These are phyloP conservation scores for Paramecium pentaurelia DNA, from an alignment of 73 alveolate species.

Conservation along the genomic window DNA sequence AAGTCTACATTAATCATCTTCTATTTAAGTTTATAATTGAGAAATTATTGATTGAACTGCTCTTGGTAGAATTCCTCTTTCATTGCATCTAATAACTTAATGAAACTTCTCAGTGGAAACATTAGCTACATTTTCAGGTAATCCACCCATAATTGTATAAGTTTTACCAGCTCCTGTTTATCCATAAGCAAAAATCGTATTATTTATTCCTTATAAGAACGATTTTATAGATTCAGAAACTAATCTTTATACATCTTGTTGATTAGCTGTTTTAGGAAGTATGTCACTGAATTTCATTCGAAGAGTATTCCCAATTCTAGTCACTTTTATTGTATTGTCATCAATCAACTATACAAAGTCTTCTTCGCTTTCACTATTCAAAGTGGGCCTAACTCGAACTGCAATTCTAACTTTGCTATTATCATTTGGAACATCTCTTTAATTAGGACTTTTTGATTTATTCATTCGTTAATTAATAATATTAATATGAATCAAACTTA, in stretches of 20 bases:
- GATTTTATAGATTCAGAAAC: conserved; percentile 50
- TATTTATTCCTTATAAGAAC: conserved; percentile 53
- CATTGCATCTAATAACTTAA: conserved; percentile 21
- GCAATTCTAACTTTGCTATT: conserved; percentile 30
- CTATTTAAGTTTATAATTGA: not conserved
- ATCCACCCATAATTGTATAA: conserved; percentile 56
- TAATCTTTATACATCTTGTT: conserved; percentile 47
- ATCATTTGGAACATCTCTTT: not conserved
- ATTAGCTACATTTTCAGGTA: conserved; percentile 51
- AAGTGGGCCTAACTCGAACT: conserved; percentile 27
- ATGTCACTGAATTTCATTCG: conserved; percentile 55
- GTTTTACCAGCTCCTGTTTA: conserved; percentile 67
- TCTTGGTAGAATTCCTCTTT: conserved; percentile 63
- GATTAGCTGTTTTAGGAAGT: conserved; percentile 23
- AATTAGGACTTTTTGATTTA: conserved; percentile 22
- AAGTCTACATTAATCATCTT: conserved; percentile 50
- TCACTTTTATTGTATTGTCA: conserved; percentile 49
- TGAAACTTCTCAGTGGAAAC: conserved; percentile 43
- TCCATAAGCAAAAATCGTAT: conserved; percentile 64
- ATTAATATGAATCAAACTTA: not conserved
- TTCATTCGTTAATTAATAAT: conserved; percentile 28
- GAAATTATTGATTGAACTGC: not conserved
- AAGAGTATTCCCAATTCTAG: conserved; percentile 50
- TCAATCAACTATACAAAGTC: conserved; percentile 27
- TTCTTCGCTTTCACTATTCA: conserved; percentile 30